These are phyloP conservation scores for Paecilomyces fulvus DNA, from an alignment of 2,329 filamentous ascomycete genomes.

Conservation along the genomic window DNA sequence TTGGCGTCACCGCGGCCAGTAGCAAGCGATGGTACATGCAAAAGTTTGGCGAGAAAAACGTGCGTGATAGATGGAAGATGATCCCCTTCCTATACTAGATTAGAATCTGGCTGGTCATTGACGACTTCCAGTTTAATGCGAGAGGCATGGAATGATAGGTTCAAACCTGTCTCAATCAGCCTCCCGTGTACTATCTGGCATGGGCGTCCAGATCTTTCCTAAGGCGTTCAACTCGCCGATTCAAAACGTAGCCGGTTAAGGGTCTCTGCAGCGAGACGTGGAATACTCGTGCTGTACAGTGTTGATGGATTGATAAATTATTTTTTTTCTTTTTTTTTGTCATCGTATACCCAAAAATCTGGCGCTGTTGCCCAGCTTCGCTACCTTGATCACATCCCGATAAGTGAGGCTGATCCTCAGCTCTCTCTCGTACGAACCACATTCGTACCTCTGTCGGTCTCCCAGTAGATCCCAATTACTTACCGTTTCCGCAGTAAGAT, in stretches of 20 bases:
- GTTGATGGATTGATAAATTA: neutral
- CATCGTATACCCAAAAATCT: conserved; percentile 38
- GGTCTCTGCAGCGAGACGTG: neutral
- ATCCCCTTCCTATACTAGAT: conserved; percentile 47
- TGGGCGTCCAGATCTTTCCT: neutral
- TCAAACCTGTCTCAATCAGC: neutral
- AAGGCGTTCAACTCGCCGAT: neutral
- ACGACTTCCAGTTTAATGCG: neutral
- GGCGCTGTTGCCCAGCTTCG: conserved; percentile 61
- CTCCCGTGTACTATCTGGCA: neutral
- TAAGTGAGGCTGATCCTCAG: conserved; percentile 57
- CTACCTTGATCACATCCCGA: conserved; percentile 77
- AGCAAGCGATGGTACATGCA: conserved; percentile 71
- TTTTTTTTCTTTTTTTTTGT: conserved; percentile 1
- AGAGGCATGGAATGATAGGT: neutral
- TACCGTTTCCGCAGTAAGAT: conserved; percentile 46
- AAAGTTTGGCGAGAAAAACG: conserved; percentile 61
- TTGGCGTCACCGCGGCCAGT: conserved; percentile 70
- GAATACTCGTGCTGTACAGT: neutral
- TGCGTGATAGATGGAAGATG: conserved; percentile 64
- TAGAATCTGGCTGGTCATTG: neutral
- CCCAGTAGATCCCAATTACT: conserved; percentile 52
- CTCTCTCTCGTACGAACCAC: conserved; percentile 39
- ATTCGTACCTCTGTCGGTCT: conserved; percentile 26
- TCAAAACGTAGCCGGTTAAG: neutral